These are phyloP conservation scores for Alectoria sarmentosa DNA, from an alignment of 495 filamentous ascomycete species.

Conservation along the genomic window DNA sequence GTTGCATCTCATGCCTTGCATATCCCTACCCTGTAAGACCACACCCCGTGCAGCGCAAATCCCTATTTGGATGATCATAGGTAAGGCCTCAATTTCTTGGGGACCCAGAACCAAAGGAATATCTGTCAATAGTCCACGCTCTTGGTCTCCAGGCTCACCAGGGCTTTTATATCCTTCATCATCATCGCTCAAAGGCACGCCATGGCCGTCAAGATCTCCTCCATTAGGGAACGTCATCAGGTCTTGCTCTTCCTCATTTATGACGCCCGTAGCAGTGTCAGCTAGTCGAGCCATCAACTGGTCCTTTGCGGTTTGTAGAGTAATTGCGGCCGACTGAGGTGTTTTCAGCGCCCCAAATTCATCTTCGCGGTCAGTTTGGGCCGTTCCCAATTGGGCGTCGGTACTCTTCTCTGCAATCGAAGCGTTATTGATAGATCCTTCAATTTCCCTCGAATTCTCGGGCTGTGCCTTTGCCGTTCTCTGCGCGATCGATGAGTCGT, in stretches of 20 bases:
- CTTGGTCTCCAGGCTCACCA: slow-evolving; percentile 66
- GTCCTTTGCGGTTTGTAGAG: slow-evolving; percentile 49
- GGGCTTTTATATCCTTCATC: slow-evolving; percentile 70
- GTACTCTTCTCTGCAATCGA: background rate
- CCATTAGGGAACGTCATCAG: slow-evolving; percentile 42
- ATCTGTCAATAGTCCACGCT: slow-evolving; percentile 82
- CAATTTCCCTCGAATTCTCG: background rate
- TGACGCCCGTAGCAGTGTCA: slow-evolving; percentile 39
- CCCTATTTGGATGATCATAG: slow-evolving; percentile 89
- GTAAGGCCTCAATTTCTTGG: slow-evolving; percentile 86
- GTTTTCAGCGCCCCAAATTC: slow-evolving; percentile 48
- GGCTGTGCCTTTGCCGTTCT: background rate
- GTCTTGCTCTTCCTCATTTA: slow-evolving; percentile 42
- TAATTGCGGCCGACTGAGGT: slow-evolving; percentile 47
- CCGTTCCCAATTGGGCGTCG: slow-evolving; percentile 12
- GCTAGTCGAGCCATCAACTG: slow-evolving; percentile 52
- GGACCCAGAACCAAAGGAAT: slow-evolving; percentile 91
- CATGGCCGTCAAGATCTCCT: slow-evolving; percentile 45
- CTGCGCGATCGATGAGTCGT: background rate
- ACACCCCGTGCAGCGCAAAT: slow-evolving; percentile 57
- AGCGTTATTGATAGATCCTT: background rate
- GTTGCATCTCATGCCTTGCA: slow-evolving; percentile 79
- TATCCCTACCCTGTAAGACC: slow-evolving; percentile 53
- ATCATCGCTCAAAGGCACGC: slow-evolving; percentile 55
- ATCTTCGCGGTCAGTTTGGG: slow-evolving; percentile 28